Conservation (phyloP, 2,329 filamentous ascomycete genomes). For the Verticillium albo-atrum region DNA sequence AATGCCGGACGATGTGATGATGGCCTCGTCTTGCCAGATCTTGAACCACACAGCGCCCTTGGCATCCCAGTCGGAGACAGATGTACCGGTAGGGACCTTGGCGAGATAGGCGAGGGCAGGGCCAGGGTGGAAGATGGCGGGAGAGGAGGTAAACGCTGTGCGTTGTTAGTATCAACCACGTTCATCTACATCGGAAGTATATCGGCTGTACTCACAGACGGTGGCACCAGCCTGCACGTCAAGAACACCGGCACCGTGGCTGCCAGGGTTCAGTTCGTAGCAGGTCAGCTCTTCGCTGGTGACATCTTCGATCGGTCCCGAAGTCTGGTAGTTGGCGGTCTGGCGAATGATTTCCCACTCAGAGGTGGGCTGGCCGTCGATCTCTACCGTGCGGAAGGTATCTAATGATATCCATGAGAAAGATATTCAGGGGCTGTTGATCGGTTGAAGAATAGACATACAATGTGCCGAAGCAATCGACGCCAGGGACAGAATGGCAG, state of each 20-base stretch:
- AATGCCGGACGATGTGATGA: constrained; percentile 26
- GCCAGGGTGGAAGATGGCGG: constrained; percentile 35
- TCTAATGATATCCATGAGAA: constrained; percentile 5
- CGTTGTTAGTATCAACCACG: background rate
- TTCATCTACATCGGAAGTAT: background rate
- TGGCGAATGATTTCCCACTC: constrained; percentile 25
- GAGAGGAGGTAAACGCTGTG: constrained; percentile 29
- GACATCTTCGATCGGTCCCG: constrained; percentile 22
- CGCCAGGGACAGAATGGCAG: constrained; percentile 18
- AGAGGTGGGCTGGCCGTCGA: constrained; percentile 5
- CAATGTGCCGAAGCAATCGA: constrained; percentile 30
- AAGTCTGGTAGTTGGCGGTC: constrained; percentile 26
- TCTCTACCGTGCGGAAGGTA: constrained; percentile 8
- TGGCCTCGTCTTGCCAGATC: constrained; percentile 37
- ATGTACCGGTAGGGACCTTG: constrained; percentile 26
- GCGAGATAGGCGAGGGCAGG: constrained; percentile 35
- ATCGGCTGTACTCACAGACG: constrained; percentile 2
- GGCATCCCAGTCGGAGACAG: constrained; percentile 29
- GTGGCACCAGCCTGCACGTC: constrained; percentile 3
- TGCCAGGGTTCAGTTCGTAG: constrained; percentile 17
- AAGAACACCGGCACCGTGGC: constrained; percentile 15
- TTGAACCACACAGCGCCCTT: constrained; percentile 35
- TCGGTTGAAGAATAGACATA: constrained; percentile 19
- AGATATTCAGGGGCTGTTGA: background rate
- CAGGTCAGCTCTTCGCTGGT: constrained; percentile 23